Evolutionary conservation across 2,329 filamentous ascomycete species (phyloP), one percentile per base, ranked within the genome.

Genomic region (Aspergillus candidus): DNA sequence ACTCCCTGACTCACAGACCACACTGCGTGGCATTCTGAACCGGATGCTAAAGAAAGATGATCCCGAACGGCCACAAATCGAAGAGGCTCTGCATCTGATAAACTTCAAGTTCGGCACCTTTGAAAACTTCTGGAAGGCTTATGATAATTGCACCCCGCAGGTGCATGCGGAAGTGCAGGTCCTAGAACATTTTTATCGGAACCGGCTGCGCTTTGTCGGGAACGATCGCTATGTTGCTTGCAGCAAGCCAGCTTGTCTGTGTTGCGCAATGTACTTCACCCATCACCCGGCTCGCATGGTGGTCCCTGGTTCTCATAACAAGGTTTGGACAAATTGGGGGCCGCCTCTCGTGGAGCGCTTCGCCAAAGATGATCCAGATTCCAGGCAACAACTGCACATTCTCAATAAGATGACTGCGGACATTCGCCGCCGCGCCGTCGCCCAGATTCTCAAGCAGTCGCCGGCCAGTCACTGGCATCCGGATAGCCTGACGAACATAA

Each of bases 211-310:
- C 0, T 77, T 73, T 48, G 59, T 62, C 3, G 60, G 57, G 2
- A 42, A 57, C 4, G 73, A 77, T 44, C 56, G 58, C 3, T 77
- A 69, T 49, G 68, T 79, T 11, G 74, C 68, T 3, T 74, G 69
- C 46, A 79, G 74, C 53, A 79, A 78, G 53, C 66, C 68, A 0
- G 69, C 76, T 3, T 79, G 75, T 43, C 71, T 72, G 45, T 73
- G 70, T 40, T 79, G 74, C 52, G 53, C 56, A 42, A 45, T 61
- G 31, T 64, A 65, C 37, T 58, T 64, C 38, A 47, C 33, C 13
- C 32, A 54, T 41, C 59, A 63, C 41, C 60, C 59, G 31, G 59
- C 52, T 11, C 51, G 49, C 11, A 51, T 62, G 37, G 53, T 56
- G 31, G 38, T 45, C 22, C 59, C 55, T 15, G 15, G 46, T 18